phyloP scores from a whole-genome alignment of 352 stramenopile species.

The Phytophthora colocasiae region DNA sequence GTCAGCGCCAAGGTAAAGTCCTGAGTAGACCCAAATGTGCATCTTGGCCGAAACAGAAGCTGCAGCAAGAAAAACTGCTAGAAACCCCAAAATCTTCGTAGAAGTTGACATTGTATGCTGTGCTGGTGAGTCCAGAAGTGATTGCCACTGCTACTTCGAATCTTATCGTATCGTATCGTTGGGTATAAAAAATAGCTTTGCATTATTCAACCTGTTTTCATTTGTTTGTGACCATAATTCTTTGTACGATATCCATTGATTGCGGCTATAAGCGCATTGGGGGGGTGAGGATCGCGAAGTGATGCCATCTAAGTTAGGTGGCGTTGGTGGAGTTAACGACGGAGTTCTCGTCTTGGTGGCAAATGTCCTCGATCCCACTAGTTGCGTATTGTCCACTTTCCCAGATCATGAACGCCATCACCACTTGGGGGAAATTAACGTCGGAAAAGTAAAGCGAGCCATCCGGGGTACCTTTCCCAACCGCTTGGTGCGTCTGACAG shows the following conservation, averaged over 20 bases:
- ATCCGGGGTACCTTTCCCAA: slow-evolving; percentile 13
- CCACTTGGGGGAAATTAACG: slow-evolving; percentile 11
- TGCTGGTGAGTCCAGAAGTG: neutral
- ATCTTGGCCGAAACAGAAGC: slow-evolving; percentile 8
- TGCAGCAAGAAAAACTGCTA: neutral
- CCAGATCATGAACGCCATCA: slow-evolving; percentile 20
- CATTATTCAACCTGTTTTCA: too few relatives aligned
- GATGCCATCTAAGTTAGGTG: too few relatives aligned
- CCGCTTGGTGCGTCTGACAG: slow-evolving; percentile 9
- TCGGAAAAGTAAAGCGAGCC: slow-evolving; percentile 19
- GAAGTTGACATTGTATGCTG: neutral
- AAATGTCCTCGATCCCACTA: slow-evolving; percentile 9
- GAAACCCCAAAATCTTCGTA: neutral
- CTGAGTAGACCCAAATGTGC: slow-evolving; percentile 17
- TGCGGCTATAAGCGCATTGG: too few relatives aligned
- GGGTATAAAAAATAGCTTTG: too few relatives aligned
- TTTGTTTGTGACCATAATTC: too few relatives aligned
- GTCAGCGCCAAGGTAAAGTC: slow-evolving; percentile 3
- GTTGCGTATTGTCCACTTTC: slow-evolving; percentile 14
- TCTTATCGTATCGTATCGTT: too few relatives aligned
- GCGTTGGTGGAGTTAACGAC: neutral
- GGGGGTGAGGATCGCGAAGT: too few relatives aligned
- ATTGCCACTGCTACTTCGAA: neutral
- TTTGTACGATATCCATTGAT: too few relatives aligned
- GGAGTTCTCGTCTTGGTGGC: slow-evolving; percentile 1